phyloP scores from a whole-genome alignment of 306 rosid genomes.

The Pyrus bretschneideri region DNA sequence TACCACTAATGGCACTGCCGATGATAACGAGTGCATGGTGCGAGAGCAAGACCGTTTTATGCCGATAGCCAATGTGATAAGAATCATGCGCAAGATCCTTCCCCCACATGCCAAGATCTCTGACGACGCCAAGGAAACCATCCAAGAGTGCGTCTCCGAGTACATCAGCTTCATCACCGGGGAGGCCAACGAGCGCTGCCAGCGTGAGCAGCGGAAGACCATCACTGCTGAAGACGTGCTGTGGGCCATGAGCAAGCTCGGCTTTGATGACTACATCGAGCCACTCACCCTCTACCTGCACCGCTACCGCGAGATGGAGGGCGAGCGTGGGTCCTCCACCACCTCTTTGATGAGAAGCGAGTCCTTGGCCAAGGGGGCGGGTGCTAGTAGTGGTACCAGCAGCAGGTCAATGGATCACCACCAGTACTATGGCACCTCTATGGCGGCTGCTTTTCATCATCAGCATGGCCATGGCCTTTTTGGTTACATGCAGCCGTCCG shows the following conservation, averaged over 20 bases:
- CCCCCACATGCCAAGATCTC: slow-evolving; percentile 78
- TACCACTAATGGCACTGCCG: neutral
- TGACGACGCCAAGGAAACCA: slow-evolving; percentile 76
- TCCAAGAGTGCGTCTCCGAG: slow-evolving; percentile 82
- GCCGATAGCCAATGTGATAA: slow-evolving; percentile 90
- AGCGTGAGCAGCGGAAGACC: slow-evolving; percentile 78
- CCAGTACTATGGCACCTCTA: slow-evolving; percentile 27
- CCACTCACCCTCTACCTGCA: slow-evolving; percentile 63
- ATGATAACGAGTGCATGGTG: slow-evolving; percentile 57
- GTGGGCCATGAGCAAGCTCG: slow-evolving; percentile 90
- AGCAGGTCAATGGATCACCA: neutral
- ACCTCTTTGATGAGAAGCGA: slow-evolving; percentile 35
- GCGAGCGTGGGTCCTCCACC: slow-evolving; percentile 44
- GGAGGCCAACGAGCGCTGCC: slow-evolving; percentile 87
- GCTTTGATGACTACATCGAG: slow-evolving; percentile 82
- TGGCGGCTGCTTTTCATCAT: slow-evolving; percentile 25
- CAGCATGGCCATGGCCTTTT: slow-evolving; percentile 34
- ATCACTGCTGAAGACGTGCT: slow-evolving; percentile 80
- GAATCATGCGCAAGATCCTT: slow-evolving; percentile 79
- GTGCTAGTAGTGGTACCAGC: neutral
- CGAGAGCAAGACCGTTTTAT: slow-evolving; percentile 86
- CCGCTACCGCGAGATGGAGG: slow-evolving; percentile 69
- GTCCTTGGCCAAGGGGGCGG: slow-evolving; percentile 22
- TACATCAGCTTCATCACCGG: slow-evolving; percentile 85
- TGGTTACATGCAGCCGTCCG: slow-evolving; percentile 20